These are phyloP conservation scores for Angophora floribunda DNA, from an alignment of 345 rosid species.

Conservation along the genomic window DNA sequence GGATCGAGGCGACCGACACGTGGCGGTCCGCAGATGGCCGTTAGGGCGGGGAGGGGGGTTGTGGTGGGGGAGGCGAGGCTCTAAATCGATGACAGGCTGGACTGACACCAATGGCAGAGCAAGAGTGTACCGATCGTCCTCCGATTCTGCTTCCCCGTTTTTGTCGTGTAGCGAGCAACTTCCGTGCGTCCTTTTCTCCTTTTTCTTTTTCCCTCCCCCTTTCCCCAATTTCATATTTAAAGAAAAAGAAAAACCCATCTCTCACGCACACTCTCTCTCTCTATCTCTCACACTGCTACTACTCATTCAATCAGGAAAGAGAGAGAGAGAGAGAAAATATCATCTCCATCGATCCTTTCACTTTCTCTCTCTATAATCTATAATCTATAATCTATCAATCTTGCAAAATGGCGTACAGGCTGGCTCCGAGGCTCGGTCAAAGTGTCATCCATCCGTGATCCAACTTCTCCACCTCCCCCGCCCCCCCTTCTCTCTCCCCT, in stretches of 20 bases:
- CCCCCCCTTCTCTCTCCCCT: too few species aligned
- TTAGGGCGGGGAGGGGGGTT: constrained; percentile 3
- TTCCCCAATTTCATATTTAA: background rate
- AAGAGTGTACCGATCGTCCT: constrained; percentile 18
- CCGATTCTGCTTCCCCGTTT: constrained; percentile 17
- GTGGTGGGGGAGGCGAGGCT: background rate
- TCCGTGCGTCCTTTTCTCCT: constrained; percentile 22
- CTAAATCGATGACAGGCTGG: constrained; percentile 33
- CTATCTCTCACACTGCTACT: background rate
- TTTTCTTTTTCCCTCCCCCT: background rate
- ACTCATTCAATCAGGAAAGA: background rate
- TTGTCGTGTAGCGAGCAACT: constrained; percentile 43
- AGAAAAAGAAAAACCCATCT: background rate
- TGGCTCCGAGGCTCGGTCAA: constrained; percentile 29
- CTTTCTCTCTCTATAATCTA: background rate
- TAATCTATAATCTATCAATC: background rate
- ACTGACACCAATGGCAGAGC: constrained; percentile 14
- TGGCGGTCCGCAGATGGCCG: constrained; percentile 21
- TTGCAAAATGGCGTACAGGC: constrained; percentile 40
- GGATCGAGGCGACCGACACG: constrained; percentile 18
- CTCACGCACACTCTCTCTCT: background rate
- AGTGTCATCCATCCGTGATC: constrained; percentile 5
- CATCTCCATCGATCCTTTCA: background rate
- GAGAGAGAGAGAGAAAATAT: background rate
- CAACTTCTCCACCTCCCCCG: background rate